Evolutionary conservation across 768 basidiomycete genomes (phyloP), one percentile per base, ranked within the genome.

Genomic region (Kwoniella dejecticola): DNA sequence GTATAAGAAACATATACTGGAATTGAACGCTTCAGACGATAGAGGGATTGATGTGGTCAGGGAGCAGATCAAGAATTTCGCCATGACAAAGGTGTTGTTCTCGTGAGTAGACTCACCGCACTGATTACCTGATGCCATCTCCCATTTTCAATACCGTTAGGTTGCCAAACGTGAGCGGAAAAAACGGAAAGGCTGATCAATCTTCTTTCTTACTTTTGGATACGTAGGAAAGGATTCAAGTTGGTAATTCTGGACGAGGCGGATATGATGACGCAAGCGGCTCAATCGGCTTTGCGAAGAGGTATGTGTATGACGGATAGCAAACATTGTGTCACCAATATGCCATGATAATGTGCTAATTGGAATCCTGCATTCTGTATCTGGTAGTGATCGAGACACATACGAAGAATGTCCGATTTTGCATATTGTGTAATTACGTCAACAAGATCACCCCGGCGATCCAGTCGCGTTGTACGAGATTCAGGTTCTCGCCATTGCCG

Each of bases 201-300:
- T 38, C 44, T 33, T 42, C 11, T 42, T 12, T 42, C 17, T 38
- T 38, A 13, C 30, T 13, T n/a, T n/a, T n/a, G n/a, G 21, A 26
- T 24, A 21, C 36, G 10, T 75, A 86, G 91, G 12, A 93, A 93
- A 72, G 91, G 91, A 17, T 98, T 88, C 85, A 99, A 98, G 74
- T 87, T 99, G 76, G 95, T 99, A 79, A 87, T 99, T 63, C 86
- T 99, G 31, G 96, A 99, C 69, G 96, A 99, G 79, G 96, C 96
- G n/a, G 96, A 99, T 82, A 96, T 96, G 95, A 99, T 99, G 96
- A 99, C 96, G 0, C 88, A 92, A 65, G 89, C 90, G 57, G 96
- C 96, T 1, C 96, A 99, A 76, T 90, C 94, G 2, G 96, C 96
- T 24, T 85, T 99, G 29, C 89, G 96, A 27, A 89, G 96, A 71